These are phyloP conservation scores for Eimeria falciformis DNA, from an alignment of 169 alveolate genomes.

Conservation along the genomic window DNA sequence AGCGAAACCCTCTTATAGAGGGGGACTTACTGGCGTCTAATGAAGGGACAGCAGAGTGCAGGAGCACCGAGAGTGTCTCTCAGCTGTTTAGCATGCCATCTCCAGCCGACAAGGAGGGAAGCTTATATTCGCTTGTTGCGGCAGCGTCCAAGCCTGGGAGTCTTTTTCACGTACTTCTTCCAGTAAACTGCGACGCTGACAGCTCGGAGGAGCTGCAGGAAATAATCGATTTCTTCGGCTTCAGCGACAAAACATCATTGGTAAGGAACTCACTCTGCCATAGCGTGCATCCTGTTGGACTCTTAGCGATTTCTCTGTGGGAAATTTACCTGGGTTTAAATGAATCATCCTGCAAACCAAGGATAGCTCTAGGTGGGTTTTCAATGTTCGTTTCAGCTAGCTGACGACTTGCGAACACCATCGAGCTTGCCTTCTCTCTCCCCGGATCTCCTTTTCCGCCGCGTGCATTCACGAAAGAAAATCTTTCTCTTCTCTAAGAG, in stretches of 20 bases:
- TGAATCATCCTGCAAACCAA: too few species aligned
- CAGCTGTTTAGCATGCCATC: background rate
- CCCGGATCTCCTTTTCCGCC: slow-evolving; percentile 62
- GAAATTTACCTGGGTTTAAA: too few species aligned
- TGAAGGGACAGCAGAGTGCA: background rate
- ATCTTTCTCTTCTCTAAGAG: slow-evolving; percentile 59
- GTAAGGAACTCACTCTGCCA: background rate
- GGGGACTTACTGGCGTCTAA: background rate
- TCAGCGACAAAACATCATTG: slow-evolving; percentile 31
- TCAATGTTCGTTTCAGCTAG: slow-evolving; percentile 39
- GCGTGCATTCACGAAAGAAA: slow-evolving; percentile 73
- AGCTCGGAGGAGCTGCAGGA: slow-evolving; percentile 25
- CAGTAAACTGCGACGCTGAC: slow-evolving; percentile 63
- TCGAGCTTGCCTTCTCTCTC: background rate
- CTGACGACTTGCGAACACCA: slow-evolving; percentile 68
- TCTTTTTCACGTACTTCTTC: slow-evolving; percentile 65
- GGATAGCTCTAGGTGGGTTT: background rate
- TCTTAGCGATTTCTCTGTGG: too few species aligned
- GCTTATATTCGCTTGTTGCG: slow-evolving; percentile 46
- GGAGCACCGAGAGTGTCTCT: background rate
- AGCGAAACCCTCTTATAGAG: slow-evolving; percentile 35
- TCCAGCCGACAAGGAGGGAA: slow-evolving; percentile 34
- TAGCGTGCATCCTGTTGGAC: too few species aligned
- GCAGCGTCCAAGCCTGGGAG: slow-evolving; percentile 74
- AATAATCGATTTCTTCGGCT: slow-evolving; percentile 61